These are phyloP conservation scores for Mrakia gelida DNA, from an alignment of 768 basidiomycete species.

Conservation along the genomic window DNA sequence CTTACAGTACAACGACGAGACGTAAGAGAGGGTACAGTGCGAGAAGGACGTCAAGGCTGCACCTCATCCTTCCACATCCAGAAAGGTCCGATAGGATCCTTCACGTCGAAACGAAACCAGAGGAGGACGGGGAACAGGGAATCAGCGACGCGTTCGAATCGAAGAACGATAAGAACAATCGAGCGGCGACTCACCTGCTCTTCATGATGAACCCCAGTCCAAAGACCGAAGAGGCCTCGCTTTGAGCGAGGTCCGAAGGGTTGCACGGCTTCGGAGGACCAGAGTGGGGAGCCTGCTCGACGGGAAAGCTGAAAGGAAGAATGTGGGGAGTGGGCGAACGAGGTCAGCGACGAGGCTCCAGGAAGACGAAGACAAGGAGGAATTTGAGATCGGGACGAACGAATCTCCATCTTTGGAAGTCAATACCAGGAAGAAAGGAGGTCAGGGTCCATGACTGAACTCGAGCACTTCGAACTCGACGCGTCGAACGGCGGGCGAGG, in stretches of 20 bases:
- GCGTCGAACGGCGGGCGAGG: background rate
- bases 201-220: slow-evolving; percentile 2
- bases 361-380: background rate
- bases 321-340: background rate
- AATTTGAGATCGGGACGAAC: background rate
- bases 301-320: background rate
- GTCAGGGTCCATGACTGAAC: too few species aligned
- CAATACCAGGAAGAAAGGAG: background rate
- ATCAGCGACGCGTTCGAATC: too few species aligned
- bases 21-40: background rate
- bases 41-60: background rate
- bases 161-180: too few species aligned
- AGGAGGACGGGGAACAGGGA: too few species aligned
- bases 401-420: background rate
- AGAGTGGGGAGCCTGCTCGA: background rate
- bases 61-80: slow-evolving; percentile 15
- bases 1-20: background rate
- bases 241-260: background rate
- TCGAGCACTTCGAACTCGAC: background rate
- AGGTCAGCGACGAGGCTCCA: background rate
- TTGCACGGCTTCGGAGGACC: slow-evolving; percentile 9
- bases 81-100: slow-evolving; percentile 7
- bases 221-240: background rate
- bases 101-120: too few species aligned
- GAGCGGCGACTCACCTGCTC: slow-evolving; percentile 9